A percentile compares a stretch with the other conserved stretches of the same genome.
Evolutionary conservation across 331 rosid genomes (phyloP).

Genomic region (Saraca asoca): DNA sequence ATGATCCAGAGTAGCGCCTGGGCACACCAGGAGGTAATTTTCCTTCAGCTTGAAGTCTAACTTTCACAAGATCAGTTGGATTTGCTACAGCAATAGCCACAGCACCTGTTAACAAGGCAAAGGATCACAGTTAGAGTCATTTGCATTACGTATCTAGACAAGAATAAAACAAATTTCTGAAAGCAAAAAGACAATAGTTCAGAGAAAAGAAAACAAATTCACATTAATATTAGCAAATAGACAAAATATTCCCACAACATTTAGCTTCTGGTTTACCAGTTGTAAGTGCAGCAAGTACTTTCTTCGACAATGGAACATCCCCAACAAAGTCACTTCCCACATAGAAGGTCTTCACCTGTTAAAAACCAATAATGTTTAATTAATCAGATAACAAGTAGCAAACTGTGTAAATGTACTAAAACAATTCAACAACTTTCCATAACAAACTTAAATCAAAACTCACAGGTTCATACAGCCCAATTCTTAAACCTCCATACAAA

Average conservation of each 20-base stretch:
- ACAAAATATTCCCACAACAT: slow-evolving; percentile 1
- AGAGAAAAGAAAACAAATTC: slow-evolving; percentile 11
- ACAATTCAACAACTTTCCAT: slow-evolving; percentile 7
- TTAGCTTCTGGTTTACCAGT: slow-evolving; percentile 61
- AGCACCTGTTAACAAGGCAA: slow-evolving; percentile 62
- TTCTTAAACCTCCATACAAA: slow-evolving; percentile 83
- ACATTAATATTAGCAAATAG: slow-evolving; percentile 3
- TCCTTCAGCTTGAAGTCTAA: slow-evolving; percentile 96
- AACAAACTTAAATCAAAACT: slow-evolving; percentile 33
- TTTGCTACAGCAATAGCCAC: slow-evolving; percentile 75
- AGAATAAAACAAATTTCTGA: slow-evolving; percentile 16
- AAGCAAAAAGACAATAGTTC: slow-evolving; percentile 5
- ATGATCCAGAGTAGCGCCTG: slow-evolving; percentile 87
- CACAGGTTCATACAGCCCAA: slow-evolving; percentile 93
- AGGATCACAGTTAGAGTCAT: neutral
- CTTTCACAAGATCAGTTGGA: slow-evolving; percentile 97
- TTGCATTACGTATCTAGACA: slow-evolving; percentile 14
- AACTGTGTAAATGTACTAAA: slow-evolving; percentile 21
- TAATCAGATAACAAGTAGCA: slow-evolving; percentile 29
- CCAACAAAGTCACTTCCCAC: slow-evolving; percentile 84
- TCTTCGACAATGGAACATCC: slow-evolving; percentile 85
- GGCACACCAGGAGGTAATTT: slow-evolving; percentile 83
- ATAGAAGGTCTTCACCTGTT: slow-evolving; percentile 75
- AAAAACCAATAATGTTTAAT: slow-evolving; percentile 27
- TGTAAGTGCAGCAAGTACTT: slow-evolving; percentile 86